Percentiles rank a stretch among this genome's conserved stretches.
Conservation (phyloP, 1,284 basidiomycete species). For the Malassezia caprae region DNA sequence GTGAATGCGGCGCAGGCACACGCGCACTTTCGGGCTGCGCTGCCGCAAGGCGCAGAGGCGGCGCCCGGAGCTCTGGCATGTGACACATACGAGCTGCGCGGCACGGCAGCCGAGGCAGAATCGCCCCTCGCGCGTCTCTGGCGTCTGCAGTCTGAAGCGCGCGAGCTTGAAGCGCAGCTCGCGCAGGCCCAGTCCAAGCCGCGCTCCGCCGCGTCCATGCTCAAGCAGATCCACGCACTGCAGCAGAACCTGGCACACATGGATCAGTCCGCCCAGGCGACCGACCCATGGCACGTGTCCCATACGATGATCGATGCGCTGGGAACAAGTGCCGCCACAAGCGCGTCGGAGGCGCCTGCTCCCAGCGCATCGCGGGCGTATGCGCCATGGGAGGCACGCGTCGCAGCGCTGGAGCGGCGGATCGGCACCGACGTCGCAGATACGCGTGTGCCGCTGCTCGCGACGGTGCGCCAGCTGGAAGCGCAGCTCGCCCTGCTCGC, state of each 20-base stretch:
- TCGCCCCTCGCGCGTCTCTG: slow-evolving; percentile 1
- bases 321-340: not conserved
- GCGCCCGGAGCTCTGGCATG: not conserved
- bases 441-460: slow-evolving; percentile 60
- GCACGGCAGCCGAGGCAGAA: not conserved
- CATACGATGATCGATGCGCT: slow-evolving; percentile 4
- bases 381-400: slow-evolving; percentile 11
- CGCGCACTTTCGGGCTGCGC: not conserved
- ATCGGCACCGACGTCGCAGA: slow-evolving; percentile 24
- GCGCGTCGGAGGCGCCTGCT: not conserved
- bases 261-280: not conserved
- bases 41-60: not conserved
- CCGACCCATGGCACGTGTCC: not conserved
- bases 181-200: not conserved
- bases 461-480: slow-evolving; percentile 70
- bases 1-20: not conserved
- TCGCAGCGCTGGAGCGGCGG: slow-evolving; percentile 23
- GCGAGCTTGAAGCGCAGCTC: slow-evolving; percentile 2
- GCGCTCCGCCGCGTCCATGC: not conserved
- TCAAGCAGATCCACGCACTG: slow-evolving; percentile 1
- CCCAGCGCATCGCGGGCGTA: not conserved
- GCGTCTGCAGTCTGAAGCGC: slow-evolving; percentile 10
- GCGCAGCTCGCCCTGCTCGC: slow-evolving; percentile 76
- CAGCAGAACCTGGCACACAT: not conserved
- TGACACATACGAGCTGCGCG: not conserved